Conservation (phyloP, 352 stramenopile species). For the Phytophthora macrochlamydospora region DNA sequence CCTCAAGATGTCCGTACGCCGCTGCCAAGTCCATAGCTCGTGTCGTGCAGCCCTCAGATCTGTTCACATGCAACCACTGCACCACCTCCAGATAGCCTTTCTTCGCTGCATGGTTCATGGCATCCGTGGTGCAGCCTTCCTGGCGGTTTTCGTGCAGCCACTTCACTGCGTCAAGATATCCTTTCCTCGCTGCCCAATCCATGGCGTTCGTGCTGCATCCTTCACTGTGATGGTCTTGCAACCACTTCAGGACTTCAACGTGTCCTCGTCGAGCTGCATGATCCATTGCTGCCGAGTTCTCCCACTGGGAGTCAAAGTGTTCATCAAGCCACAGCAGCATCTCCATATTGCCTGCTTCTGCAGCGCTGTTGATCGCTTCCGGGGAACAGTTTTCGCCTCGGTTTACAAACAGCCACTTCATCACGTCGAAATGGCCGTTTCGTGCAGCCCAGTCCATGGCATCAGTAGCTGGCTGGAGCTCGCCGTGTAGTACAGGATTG, state of each 20-base stretch:
- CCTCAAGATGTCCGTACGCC: conserved; percentile 6
- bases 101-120: conserved; percentile 10
- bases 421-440: neutral
- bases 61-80: conserved; percentile 13
- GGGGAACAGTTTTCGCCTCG: neutral
- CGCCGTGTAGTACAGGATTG: neutral
- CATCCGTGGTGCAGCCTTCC: conserved; percentile 13
- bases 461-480: neutral
- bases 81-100: conserved; percentile 17
- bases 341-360: conserved; percentile 1
- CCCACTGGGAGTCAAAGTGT: conserved; percentile 9
- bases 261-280: conserved; percentile 5
- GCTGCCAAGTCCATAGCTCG: conserved; percentile 14
- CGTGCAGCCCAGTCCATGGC: neutral
- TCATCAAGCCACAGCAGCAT: conserved; percentile 17
- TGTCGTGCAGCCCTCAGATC: conserved; percentile 8
- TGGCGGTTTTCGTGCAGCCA: conserved; percentile 18
- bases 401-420: neutral
- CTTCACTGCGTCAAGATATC: conserved; percentile 19
- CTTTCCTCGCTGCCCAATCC: conserved; percentile 18
- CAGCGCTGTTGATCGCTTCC: neutral
- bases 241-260: conserved; percentile 7
- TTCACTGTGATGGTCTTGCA: conserved; percentile 16
- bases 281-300: conserved; percentile 10
- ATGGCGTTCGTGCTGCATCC: conserved; percentile 11